Base-by-base conservation (phyloP, 2,329 filamentous ascomycete genomes). In the Claviceps arundinis region DNA sequence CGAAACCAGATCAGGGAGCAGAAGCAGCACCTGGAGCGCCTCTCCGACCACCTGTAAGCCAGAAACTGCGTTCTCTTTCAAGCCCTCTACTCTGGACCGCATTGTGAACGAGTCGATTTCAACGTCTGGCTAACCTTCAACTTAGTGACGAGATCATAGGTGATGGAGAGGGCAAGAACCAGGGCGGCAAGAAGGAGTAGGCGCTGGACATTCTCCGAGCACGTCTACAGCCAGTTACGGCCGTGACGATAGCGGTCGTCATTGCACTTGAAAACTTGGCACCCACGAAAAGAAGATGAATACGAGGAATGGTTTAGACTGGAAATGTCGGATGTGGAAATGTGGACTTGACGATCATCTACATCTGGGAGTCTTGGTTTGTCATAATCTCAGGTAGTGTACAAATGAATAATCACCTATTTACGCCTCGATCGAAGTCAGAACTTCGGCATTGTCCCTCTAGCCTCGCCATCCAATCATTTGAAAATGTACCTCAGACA, bases 21-120 rank as follows among this genome's bases (percentile, higher is more conserved):
- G 75, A 81, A 87, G 69, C 73, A 82, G 60, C 88, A 95, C 74
- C 81, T 96, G 59, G 76, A 91, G 65, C 84, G 90, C 68, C 81
- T 96, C 56, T 83, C 89, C 63, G 79, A 85, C 64, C 87, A 94
- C 78, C 89, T 95, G 88, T 55, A 13, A 53, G 54, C 93, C 19
- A n/a, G 7, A 5, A 19, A 9, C n/a, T 9, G 37, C 14, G 8
- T 9, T 34, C 30, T 34, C 9, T 34, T 34, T 11, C 0, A 11
- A 9, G 8, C 30, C 9, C 9, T 34, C 9, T 34, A 34, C 4
- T 34, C 37, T 16, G 7, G 4, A 40, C 16, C 72, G 16, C 44
- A 6, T 17, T 2, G 14, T 46, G 24, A 46, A 46, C 19, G 42
- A 16, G 54, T 54, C 53, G 56, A 53, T 34, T 34, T 11, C 30